A percentile compares a stretch with the other conserved stretches of the same genome.
These are phyloP conservation scores for Passiflora organensis DNA, from an alignment of 345 rosid species.

Conservation along the genomic window DNA sequence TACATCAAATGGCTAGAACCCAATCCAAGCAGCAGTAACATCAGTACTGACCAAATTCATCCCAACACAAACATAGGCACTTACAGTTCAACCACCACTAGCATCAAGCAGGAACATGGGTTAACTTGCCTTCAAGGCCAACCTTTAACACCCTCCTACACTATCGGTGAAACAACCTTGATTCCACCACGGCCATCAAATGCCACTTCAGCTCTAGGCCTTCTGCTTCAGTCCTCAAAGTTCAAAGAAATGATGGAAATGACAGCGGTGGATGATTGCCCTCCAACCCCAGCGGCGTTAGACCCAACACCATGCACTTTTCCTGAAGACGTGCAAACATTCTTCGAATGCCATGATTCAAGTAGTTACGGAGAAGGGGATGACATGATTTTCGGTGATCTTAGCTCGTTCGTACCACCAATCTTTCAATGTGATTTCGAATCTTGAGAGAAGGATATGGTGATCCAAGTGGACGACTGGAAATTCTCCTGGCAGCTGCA, in stretches of 20 bases:
- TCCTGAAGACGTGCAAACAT: conserved; percentile 41
- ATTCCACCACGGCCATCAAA: conserved; percentile 9
- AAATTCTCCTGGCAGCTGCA: neutral
- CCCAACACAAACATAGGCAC: conserved; percentile 12
- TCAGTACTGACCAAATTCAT: neutral
- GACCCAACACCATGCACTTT: conserved; percentile 36
- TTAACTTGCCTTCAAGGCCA: conserved; percentile 20
- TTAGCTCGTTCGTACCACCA: conserved; percentile 9
- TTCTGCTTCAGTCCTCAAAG: conserved; percentile 44
- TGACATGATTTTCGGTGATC: conserved; percentile 36
- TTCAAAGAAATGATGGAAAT: conserved; percentile 54
- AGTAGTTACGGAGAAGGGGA: conserved; percentile 24
- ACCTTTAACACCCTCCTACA: conserved; percentile 9
- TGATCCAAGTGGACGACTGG: neutral
- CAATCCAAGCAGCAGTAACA: conserved; percentile 7
- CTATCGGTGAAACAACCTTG: neutral
- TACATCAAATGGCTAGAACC: conserved; percentile 72
- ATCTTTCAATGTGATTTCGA: conserved; percentile 20
- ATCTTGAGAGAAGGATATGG: neutral
- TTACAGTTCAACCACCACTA: conserved; percentile 1
- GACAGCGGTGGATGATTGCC: conserved; percentile 30
- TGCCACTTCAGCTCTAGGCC: conserved; percentile 41
- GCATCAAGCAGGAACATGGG: conserved; percentile 19
- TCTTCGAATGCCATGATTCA: conserved; percentile 33
- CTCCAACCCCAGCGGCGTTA: conserved; percentile 17